Base-by-base conservation (phyloP, 495 filamentous ascomycete genomes). In the Hyaloscypha finlandica region DNA sequence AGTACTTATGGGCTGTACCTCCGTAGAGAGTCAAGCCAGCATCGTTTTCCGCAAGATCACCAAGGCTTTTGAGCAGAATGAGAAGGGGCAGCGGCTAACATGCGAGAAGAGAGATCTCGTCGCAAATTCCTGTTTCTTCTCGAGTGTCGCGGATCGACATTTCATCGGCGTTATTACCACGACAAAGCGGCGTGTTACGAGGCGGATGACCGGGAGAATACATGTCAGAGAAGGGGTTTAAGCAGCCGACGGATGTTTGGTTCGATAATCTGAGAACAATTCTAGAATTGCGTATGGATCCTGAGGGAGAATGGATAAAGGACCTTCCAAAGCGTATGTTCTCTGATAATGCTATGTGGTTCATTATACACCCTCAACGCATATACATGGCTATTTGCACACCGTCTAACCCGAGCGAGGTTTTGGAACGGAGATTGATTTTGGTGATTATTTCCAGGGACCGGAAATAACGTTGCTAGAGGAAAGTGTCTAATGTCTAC, bases 41-140 rank as follows among this genome's bases (percentile, higher is more conserved):
- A n/a, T 5, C 6, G 42, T 69, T 14, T 22, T 66, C 45, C 29
- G 33, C 57, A 65, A 61, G 45, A 62, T 66, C 25, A 54, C 8
- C 9, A 69, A 69, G 57, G n/a, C 62, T 29, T 57, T 55, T 39
- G 55, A 65, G 42, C 8, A 55, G 22, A 39, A 71, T 0, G 61
- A 76, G 6, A n/a, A 39, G 0, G 70, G 39, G 1, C 37, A 83
- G 4, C 76, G 70, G 71, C 65, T 85, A 11, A 74, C 71, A 9
- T 77, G 82, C 4, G 51, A 52, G 6, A 78, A 86, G 53, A 72
- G 72, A 56, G 71, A 84, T 64, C 29, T 69, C 6, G 61, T 86
- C 79, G 83, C 65, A 85, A 83, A 59, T 86, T 86, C 63, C 73
- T 86, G 19, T 85, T 85, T 72, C 74, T 86, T 20, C 80, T 86